These are phyloP conservation scores for Brassica carinata DNA, from an alignment of 345 rosid species.

Conservation along the genomic window DNA sequence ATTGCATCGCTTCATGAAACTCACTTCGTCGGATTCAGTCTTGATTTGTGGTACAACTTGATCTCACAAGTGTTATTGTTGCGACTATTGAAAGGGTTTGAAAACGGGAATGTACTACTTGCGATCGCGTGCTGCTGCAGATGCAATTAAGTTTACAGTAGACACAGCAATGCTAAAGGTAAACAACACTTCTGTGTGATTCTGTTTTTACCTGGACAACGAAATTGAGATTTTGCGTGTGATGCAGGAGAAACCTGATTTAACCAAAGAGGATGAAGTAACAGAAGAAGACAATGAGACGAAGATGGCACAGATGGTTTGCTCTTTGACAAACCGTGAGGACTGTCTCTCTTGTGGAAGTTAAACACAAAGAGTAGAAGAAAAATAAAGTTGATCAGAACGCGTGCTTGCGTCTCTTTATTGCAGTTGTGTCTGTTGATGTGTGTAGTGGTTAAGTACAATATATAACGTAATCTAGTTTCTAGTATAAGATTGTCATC, in stretches of 20 bases:
- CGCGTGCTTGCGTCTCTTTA: neutral
- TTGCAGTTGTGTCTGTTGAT: neutral
- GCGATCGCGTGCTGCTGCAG: slow-evolving; percentile 92
- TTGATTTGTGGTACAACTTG: neutral
- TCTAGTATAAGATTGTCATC: neutral
- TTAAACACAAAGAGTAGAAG: slow-evolving; percentile 27
- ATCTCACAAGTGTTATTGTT: neutral
- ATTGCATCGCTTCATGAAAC: neutral
- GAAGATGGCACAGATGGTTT: slow-evolving; percentile 82
- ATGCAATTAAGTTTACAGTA: slow-evolving; percentile 97
- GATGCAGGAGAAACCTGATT: slow-evolving; percentile 49
- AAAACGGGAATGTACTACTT: slow-evolving; percentile 96
- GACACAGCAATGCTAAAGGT: slow-evolving; percentile 74
- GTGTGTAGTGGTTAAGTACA: neutral
- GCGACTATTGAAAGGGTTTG: slow-evolving; percentile 55
- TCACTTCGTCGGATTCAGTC: neutral
- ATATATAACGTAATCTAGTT: neutral
- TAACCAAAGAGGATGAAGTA: slow-evolving; percentile 26
- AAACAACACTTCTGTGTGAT: slow-evolving; percentile 21
- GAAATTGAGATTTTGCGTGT: neutral
- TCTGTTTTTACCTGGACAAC: neutral
- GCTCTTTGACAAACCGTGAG: slow-evolving; percentile 82
- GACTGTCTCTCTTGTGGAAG: slow-evolving; percentile 92
- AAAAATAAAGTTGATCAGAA: neutral
- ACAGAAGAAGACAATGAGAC: slow-evolving; percentile 50